Base-by-base conservation (phyloP, 1,284 basidiomycete genomes). In the Apiotrichum veenhuisii region DNA sequence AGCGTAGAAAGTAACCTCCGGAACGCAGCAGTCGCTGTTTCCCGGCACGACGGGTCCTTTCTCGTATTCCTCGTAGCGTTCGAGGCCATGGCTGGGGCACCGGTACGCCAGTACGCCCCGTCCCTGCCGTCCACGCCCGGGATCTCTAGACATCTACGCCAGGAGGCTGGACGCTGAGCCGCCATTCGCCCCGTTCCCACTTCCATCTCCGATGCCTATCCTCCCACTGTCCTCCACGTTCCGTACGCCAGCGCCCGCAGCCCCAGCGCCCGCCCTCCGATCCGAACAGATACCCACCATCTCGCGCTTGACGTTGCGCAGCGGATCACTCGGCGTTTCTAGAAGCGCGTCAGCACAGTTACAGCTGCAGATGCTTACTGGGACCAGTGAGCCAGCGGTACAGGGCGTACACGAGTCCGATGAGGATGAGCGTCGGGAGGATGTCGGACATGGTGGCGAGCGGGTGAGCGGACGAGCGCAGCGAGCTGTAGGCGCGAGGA, bases 381-480 rank as follows among this genome's bases (percentile, higher is more conserved):
- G 65, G 57, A 34, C 66, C 63, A n/a, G 58, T 61, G 20, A 73
- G 47, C 62, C 67, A 75, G 44, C 67, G 63, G 42, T 71, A 63
- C 30, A 69, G 44, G 20, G 69, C 59, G 59, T 67, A 74, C 50
- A 76, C 64, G 20, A 69, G 54, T 1, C 61, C 61, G 47, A 76
- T 58, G 34, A 73, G 65, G 50, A 75, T 64, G 43, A 75, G 53
- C 18, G 71, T 67, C 5, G 73, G 70, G 30, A 75, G 59, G 33
- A 74, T 62, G 57, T 76, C 73, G 12, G 63, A 55, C 64, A 68
- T 69, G 26, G 41, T 57, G 43, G 17, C 46, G 20, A 2, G n/a
- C 15, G 12, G 22, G 22, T 9, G 11, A 7, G 40, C 15, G 36
- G 36, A 26, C 34, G 14, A 34, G 2, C 11, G 22, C 12, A 20